These are phyloP conservation scores for Trypanosoma cruzi DNA, from an alignment of 208 protist genomes.

Conservation along the genomic window DNA sequence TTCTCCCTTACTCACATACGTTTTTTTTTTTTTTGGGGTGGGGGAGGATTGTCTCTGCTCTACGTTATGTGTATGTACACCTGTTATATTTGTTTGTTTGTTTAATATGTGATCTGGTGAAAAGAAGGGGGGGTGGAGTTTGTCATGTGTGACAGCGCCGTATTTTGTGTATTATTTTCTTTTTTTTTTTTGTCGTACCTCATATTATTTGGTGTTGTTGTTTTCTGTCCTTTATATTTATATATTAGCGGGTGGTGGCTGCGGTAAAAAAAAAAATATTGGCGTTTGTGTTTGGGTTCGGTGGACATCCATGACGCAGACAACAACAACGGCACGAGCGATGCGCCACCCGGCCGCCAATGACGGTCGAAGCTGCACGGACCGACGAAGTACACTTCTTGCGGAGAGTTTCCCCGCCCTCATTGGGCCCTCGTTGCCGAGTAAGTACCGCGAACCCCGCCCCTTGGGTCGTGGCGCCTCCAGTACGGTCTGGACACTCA, in stretches of 20 bases:
- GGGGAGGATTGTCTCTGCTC: not conserved
- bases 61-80: not conserved
- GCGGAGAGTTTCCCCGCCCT: conserved; percentile 47
- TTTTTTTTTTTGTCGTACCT: conserved; percentile 10
- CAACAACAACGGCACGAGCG: no score
- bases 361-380: not conserved
- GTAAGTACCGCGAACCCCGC: conserved; percentile 48
- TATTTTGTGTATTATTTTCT: not conserved
- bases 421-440: conserved; percentile 47
- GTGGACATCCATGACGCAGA: not conserved
- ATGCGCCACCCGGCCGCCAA: not conserved
- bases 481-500: conserved; percentile 65
- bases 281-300: not conserved
- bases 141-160: not conserved
- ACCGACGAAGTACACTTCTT: conserved; percentile 32
- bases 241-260: no score
- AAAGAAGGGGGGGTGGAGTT: not conserved
- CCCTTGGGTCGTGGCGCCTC: conserved; percentile 59
- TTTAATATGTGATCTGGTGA: not conserved
- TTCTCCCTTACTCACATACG: not conserved
- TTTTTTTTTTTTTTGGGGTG: conserved; percentile 31
- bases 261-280: no score
- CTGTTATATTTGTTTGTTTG: conserved; percentile 3
- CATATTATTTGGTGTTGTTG: not conserved
- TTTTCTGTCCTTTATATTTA: conserved; percentile 10